phyloP scores from a whole-genome alignment of 345 rosid genomes.

The Populus alba region DNA sequence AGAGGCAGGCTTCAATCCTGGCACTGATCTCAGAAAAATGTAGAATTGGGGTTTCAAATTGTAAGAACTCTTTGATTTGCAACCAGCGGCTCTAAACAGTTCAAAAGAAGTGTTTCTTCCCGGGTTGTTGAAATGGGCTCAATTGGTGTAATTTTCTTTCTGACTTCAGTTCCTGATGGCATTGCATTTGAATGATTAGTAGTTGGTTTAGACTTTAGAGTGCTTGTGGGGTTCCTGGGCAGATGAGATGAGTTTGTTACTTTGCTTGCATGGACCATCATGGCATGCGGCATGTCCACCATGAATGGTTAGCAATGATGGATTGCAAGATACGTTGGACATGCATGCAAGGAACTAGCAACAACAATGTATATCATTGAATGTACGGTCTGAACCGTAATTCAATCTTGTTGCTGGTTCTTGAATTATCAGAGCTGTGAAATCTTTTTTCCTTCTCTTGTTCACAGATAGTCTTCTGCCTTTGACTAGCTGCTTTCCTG shows the following conservation, averaged over 20 bases:
- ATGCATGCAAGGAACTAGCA: neutral
- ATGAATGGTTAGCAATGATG: neutral
- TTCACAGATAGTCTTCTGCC: neutral
- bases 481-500: neutral
- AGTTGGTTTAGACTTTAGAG: neutral
- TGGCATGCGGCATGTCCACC: neutral
- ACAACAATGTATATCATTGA: neutral
- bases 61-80: slow-evolving; percentile 33
- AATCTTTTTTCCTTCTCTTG: slow-evolving; percentile 3
- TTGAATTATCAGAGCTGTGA: neutral
- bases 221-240: neutral
- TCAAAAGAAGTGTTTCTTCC: neutral
- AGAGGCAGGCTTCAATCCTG: slow-evolving; percentile 8
- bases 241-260: neutral
- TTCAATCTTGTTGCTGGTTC: neutral
- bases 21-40: slow-evolving; percentile 20
- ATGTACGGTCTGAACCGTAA: neutral
- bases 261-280: neutral
- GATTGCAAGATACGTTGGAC: neutral
- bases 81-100: slow-evolving; percentile 22
- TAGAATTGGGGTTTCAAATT: slow-evolving; percentile 36
- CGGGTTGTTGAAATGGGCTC: neutral
- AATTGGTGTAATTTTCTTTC: neutral
- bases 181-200: neutral
- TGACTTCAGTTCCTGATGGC: neutral